phyloP scores from a whole-genome alignment of 108 stramenopile genomes.

The Aurantiochytrium sp. region DNA sequence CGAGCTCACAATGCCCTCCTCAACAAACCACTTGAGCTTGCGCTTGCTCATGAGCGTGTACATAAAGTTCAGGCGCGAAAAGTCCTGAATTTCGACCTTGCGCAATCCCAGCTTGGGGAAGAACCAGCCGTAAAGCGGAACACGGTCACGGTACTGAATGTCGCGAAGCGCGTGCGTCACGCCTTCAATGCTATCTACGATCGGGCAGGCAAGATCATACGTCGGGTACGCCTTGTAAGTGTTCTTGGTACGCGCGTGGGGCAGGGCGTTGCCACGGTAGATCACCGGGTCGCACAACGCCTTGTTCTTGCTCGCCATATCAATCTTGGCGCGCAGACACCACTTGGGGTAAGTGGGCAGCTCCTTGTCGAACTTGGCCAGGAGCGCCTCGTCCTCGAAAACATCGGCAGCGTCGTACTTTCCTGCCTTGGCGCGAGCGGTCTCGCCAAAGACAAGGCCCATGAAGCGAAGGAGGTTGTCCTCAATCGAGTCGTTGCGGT shows the following conservation, averaged over 20 bases:
- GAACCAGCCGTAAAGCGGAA: constrained; percentile 92
- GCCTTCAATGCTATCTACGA: constrained; percentile 95
- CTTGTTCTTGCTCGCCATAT: constrained; percentile 87
- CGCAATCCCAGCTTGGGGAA: constrained; percentile 70
- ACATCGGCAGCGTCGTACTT: constrained; percentile 56
- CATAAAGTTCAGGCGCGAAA: constrained; percentile 91
- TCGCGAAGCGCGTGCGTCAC: constrained; percentile 96
- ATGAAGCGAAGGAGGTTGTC: constrained; percentile 1
- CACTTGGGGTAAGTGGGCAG: constrained; percentile 41
- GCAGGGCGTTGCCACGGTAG: constrained; percentile 80
- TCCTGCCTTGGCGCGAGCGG: constrained; percentile 20
- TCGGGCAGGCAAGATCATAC: constrained; percentile 98
- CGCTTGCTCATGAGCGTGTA: constrained; percentile 92
- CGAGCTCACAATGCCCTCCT: constrained; percentile 78
- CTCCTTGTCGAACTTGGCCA: constrained; percentile 61
- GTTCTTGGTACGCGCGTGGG: constrained; percentile 90
- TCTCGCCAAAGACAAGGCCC: not conserved
- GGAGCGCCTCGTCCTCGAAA: constrained; percentile 67
- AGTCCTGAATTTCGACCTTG: constrained; percentile 82
- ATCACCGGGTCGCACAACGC: constrained; percentile 96
- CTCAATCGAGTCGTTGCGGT: constrained; percentile 12
- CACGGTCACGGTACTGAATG: constrained; percentile 94
- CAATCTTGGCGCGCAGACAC: constrained; percentile 97
- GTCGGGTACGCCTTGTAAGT: constrained; percentile 98
- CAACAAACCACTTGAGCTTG: constrained; percentile 97